These are phyloP conservation scores for Ustilago curta DNA, from an alignment of 1,284 basidiomycete species.

Conservation along the genomic window DNA sequence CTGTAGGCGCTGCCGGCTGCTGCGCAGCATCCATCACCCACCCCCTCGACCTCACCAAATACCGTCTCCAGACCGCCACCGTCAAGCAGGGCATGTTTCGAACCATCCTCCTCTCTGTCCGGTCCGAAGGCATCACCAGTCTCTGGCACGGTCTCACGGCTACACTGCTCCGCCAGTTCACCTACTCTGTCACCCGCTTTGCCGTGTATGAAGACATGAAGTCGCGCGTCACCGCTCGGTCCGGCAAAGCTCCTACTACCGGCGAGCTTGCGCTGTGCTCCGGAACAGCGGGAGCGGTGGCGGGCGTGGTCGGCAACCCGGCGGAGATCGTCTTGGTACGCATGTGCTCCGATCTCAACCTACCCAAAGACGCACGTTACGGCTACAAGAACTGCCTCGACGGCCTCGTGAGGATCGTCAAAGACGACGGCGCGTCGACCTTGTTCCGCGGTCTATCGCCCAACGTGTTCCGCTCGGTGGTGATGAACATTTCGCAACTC, in stretches of 20 bases:
- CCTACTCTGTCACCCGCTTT: slow-evolving; percentile 67
- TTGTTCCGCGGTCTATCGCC: slow-evolving; percentile 72
- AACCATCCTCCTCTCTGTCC: slow-evolving; percentile 50
- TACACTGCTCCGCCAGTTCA: slow-evolving; percentile 66
- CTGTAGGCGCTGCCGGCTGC: slow-evolving; percentile 44
- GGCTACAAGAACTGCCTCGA: slow-evolving; percentile 71
- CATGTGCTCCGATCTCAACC: slow-evolving; percentile 70
- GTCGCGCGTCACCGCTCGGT: slow-evolving; percentile 27
- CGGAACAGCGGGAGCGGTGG: slow-evolving; percentile 62
- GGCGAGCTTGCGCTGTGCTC: slow-evolving; percentile 57
- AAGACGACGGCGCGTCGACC: slow-evolving; percentile 71
- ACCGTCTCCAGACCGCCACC: slow-evolving; percentile 68
- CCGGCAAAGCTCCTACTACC: slow-evolving; percentile 28
- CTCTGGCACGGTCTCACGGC: slow-evolving; percentile 67
- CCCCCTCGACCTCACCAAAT: slow-evolving; percentile 69
- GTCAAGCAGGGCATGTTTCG: slow-evolving; percentile 53
- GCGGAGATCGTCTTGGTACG: slow-evolving; percentile 73
- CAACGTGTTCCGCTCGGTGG: slow-evolving; percentile 72
- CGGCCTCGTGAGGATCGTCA: slow-evolving; percentile 71
- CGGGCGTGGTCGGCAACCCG: slow-evolving; percentile 64
- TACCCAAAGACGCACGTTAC: slow-evolving; percentile 60
- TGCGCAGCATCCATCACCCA: slow-evolving; percentile 65
- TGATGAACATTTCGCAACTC: slow-evolving; percentile 72
- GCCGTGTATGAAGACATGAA: slow-evolving; percentile 68
- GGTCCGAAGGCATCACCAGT: slow-evolving; percentile 55